phyloP scores from a whole-genome alignment of 371 early-diverging fungal species.

The Mortierella sp. region DNA sequence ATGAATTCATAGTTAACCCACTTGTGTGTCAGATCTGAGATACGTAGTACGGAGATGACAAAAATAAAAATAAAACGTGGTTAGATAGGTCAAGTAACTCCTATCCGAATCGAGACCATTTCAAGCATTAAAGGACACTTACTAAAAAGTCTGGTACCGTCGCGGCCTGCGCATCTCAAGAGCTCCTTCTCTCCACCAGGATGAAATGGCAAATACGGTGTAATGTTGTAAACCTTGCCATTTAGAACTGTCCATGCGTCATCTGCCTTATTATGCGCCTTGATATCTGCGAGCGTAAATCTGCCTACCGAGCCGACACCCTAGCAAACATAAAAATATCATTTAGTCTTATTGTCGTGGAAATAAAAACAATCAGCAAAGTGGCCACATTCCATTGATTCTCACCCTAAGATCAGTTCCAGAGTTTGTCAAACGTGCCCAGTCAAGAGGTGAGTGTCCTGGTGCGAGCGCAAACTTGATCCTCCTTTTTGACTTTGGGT shows the following conservation, averaged over 20 bases:
- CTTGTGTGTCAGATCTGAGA: conserved; percentile 86
- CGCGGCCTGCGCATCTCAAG: conserved; percentile 95
- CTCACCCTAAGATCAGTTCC: conserved; percentile 82
- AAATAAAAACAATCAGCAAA: not conserved
- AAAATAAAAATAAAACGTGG: not conserved
- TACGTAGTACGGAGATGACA: too few relatives aligned
- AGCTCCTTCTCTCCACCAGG: conserved; percentile 95
- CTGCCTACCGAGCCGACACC: conserved; percentile 68
- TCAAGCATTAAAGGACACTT: conserved; percentile 40
- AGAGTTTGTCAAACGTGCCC: conserved; percentile 87
- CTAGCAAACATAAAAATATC: conserved; percentile 38
- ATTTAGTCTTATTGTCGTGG: not conserved
- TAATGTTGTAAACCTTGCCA: conserved; percentile 96
- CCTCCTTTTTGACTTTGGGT: conserved; percentile 63
- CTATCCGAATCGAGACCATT: too few relatives aligned
- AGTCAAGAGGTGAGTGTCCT: conserved; percentile 93
- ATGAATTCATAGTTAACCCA: conserved; percentile 95
- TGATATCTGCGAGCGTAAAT: conserved; percentile 84
- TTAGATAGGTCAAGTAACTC: not conserved
- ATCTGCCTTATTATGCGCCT: conserved; percentile 78
- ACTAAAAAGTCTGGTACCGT: conserved; percentile 94
- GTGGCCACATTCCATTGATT: not conserved
- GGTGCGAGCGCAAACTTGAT: conserved; percentile 88
- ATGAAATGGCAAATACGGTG: conserved; percentile 95
- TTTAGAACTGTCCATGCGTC: conserved; percentile 96